Base-by-base conservation (phyloP, 1,139 yeast genomes). In the Debaryomyces fabryi region DNA sequence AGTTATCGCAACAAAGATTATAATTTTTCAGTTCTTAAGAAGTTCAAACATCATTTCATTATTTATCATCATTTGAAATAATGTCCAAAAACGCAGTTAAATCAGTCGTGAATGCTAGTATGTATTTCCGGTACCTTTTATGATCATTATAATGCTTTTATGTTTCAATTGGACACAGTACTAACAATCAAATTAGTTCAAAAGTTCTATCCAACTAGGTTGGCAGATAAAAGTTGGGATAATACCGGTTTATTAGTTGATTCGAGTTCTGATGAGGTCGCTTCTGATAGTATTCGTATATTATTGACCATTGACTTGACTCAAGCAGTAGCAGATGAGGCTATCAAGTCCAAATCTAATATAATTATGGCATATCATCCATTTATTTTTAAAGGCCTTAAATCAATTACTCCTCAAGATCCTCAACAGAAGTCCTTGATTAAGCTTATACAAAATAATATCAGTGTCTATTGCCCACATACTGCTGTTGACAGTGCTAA, bases 401-500 rank as follows among this genome's bases (percentile, higher is more conserved):
- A 92, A 65, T 72, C 84, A n/a, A 79, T 95, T 49, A 78, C 84
- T 1, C 72, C 78, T 2, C 60, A 66, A 5, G 90, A 89, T 58
- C 85, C 96, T 0, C 98, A 93, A 64, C 98, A 93, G 62, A 71
- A 70, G 29, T 87, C 96, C 4, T 73, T 93, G 46, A 65, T 93
- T 36, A 79, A 79, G 50, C 75, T 95, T 57, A 86, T 91, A 47
- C 83, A 85, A 53, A 78, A 85, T 50, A 88, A 88, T 15, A 81
- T 93, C 52, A 82, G 92, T 49, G 99, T 95, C 1, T 93, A 93
- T 64, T 88, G 87, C 46, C 99, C 99, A 15, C 99, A 95, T 62
- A 92, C 99, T 0, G 93, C 98, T 0, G 88, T 93, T 2, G 99
- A 95, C 68, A 95, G 97, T 30, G 96, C 96, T 9, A 68, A 69